Percentiles rank a stretch among this genome's conserved stretches.
Conservation (phyloP, 768 basidiomycete species). For the Royoungia palumana region DNA sequence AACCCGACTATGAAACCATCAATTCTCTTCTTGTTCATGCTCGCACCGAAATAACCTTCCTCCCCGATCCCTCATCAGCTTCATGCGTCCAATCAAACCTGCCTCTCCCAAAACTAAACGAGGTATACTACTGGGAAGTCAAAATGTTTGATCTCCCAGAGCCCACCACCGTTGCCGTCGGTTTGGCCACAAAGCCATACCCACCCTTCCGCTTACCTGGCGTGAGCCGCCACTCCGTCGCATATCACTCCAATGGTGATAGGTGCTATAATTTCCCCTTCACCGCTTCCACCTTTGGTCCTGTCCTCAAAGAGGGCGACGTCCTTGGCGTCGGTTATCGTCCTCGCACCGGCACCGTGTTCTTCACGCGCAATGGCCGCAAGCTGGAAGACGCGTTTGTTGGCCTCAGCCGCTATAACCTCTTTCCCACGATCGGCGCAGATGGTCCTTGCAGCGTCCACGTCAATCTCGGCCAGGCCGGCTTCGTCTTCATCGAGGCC, state of each 20-base stretch:
- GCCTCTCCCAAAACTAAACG: slow-evolving; percentile 95
- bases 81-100: slow-evolving; percentile 96
- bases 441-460: slow-evolving; percentile 96
- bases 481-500: slow-evolving; percentile 99
- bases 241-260: slow-evolving; percentile 95
- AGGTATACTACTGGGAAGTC: slow-evolving; percentile 99
- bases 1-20: slow-evolving; percentile 96
- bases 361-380: slow-evolving; percentile 96
- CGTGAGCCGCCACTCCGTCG: slow-evolving; percentile 80
- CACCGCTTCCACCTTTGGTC: slow-evolving; percentile 78
- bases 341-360: slow-evolving; percentile 95
- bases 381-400: slow-evolving; percentile 96
- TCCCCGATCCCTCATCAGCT: slow-evolving; percentile 91
- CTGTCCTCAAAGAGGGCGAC: slow-evolving; percentile 87
- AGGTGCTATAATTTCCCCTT: slow-evolving; percentile 98
- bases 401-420: slow-evolving; percentile 84
- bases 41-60: slow-evolving; percentile 96
- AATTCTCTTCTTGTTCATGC: slow-evolving; percentile 91
- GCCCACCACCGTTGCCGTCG: slow-evolving; percentile 84
- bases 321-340: slow-evolving; percentile 95
- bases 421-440: slow-evolving; percentile 96
- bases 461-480: slow-evolving; percentile 95
- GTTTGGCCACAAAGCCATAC: slow-evolving; percentile 95
- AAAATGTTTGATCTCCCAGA: slow-evolving; percentile 98
- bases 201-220: slow-evolving; percentile 93